Conservation (phyloP, 306 rosid species). For the Lathyrus tuberosus region DNA sequence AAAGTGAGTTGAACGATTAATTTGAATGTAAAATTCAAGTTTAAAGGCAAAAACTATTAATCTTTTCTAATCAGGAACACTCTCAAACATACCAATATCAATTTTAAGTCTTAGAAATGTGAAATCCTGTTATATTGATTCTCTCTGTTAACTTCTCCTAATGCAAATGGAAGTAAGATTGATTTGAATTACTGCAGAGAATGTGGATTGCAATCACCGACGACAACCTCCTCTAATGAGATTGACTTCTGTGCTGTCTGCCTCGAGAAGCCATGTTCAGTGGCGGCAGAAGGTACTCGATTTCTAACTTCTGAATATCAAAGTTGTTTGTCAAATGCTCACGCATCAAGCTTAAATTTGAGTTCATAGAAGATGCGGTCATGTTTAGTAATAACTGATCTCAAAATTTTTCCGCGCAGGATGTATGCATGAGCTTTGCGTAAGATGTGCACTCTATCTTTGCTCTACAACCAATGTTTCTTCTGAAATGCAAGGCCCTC, state of each 20-base stretch:
- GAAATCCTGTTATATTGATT: neutral
- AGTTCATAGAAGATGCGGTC: too few species aligned
- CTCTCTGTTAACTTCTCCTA: constrained; percentile 16
- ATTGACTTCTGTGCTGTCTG: constrained; percentile 87
- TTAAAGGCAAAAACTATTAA: too few species aligned
- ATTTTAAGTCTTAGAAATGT: neutral
- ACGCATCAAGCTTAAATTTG: neutral
- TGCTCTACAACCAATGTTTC: constrained; percentile 81
- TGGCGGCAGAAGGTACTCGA: constrained; percentile 82
- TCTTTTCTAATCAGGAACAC: too few species aligned
- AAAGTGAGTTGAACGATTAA: too few species aligned
- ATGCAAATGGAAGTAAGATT: constrained; percentile 37
- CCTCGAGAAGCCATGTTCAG: constrained; percentile 86
- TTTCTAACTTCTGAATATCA: constrained; percentile 28
- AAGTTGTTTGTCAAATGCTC: constrained; percentile 9
- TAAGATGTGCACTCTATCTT: constrained; percentile 90
- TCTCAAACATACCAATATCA: too few species aligned
- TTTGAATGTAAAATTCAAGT: too few species aligned
- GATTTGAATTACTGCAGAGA: constrained; percentile 67
- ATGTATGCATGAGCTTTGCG: constrained; percentile 90
- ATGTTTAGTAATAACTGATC: constrained; percentile 26
- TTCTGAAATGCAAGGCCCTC: constrained; percentile 59
- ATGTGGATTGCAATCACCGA: constrained; percentile 67
- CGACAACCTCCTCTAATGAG: constrained; percentile 61
- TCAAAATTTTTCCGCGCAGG: constrained; percentile 56